A percentile compares a stretch with the other conserved stretches of the same genome.
Conservation (phyloP, 1,284 basidiomycete genomes). For the Austropuccinia psidii region DNA sequence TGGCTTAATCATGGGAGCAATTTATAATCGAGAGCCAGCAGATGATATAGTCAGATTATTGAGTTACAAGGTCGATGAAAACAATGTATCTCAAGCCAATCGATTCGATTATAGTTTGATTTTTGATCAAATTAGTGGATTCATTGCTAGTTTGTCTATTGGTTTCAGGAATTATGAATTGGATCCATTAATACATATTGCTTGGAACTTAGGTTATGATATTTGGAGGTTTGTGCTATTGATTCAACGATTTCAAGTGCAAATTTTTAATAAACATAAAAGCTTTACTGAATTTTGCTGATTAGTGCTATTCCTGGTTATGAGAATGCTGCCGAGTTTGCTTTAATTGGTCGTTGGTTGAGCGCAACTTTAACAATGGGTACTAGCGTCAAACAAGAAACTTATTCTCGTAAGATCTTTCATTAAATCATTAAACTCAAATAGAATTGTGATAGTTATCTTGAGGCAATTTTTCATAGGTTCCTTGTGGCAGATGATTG, state of each 20-base stretch:
- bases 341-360: neutral
- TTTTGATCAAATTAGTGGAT: neutral
- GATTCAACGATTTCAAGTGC: no score
- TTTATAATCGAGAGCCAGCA: neutral
- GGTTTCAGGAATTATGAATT: neutral
- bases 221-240: constrained; percentile 27
- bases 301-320: neutral
- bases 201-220: constrained; percentile 1
- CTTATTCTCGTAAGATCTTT: neutral
- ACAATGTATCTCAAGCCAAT: neutral
- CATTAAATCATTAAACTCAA: neutral
- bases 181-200: neutral
- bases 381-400: neutral
- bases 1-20: neutral
- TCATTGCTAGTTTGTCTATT: neutral
- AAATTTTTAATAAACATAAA: no score
- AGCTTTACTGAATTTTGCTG: neutral
- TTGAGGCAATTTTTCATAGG: neutral
- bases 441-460: neutral
- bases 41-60: constrained; percentile 1
- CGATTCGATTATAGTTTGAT: neutral
- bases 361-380: neutral
- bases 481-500: constrained; percentile 20
- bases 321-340: neutral
- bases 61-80: neutral